These are phyloP conservation scores for Barnettozyma pratensis DNA, from an alignment of 805 yeast genomes.

Conservation along the genomic window DNA sequence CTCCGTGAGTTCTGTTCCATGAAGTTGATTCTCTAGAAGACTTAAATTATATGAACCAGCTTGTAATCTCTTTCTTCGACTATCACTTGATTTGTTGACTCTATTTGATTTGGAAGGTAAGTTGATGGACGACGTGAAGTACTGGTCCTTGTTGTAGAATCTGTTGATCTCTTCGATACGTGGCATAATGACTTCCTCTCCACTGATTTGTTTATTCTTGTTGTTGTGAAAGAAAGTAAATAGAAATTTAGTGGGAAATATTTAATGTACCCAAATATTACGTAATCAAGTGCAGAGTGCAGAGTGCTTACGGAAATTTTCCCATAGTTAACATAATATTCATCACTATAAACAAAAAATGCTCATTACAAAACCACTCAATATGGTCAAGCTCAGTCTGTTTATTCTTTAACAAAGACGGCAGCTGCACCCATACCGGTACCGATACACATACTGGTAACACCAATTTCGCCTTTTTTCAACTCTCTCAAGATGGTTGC, in stretches of 20 bases:
- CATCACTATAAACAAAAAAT: not conserved
- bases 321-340: not conserved
- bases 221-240: not conserved
- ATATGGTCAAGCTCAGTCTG: too few relatives aligned
- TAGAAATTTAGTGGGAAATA: not conserved
- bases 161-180: constrained; percentile 21
- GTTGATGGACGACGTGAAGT: constrained; percentile 24
- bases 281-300: too few relatives aligned
- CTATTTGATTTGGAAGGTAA: constrained; percentile 17
- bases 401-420: constrained; percentile 69
- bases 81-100: constrained; percentile 10
- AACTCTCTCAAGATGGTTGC: constrained; percentile 84
- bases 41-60: constrained; percentile 26
- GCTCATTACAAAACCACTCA: not conserved
- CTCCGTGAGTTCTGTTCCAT: constrained; percentile 24
- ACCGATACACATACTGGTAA: constrained; percentile 95
- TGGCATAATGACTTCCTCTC: not conserved
- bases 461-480: constrained; percentile 75
- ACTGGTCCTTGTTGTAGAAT: constrained; percentile 16
- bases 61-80: constrained; percentile 21
- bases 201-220: not conserved
- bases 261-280: too few relatives aligned
- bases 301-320: too few relatives aligned
- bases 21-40: constrained; percentile 21
- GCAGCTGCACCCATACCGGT: constrained; percentile 99